Evolutionary conservation across 2,329 filamentous ascomycete genomes (phyloP).

Genomic region (Cytospora schulzeri): DNA sequence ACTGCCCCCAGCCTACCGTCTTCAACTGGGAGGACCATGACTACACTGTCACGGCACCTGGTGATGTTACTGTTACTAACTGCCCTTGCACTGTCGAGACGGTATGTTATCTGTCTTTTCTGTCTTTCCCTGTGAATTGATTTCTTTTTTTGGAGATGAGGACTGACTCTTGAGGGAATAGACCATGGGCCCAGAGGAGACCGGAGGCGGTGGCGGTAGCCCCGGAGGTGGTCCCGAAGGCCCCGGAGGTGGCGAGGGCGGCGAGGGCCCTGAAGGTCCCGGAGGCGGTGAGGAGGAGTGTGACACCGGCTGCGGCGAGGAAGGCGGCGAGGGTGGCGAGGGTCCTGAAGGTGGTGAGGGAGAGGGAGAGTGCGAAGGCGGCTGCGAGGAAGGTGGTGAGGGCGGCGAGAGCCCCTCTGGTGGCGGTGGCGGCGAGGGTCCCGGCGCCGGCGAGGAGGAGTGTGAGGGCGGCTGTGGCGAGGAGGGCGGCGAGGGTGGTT

Average conservation of each 20-base stretch:
- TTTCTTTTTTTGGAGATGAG: no score
- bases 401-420: no score
- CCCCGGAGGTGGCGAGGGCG: no score
- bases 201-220: neutral
- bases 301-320: no score
- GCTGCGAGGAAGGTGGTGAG: neutral
- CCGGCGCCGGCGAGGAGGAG: neutral
- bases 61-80: conserved; percentile 55
- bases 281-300: no score
- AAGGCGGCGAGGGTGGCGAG: neutral
- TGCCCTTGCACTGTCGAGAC: conserved; percentile 52
- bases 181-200: neutral
- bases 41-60: conserved; percentile 53
- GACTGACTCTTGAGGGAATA: neutral
- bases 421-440: neutral
- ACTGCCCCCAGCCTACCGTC: conserved; percentile 52
- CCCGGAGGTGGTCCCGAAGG: no score
- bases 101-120: conserved; percentile 24
- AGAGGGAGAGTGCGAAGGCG: no score
- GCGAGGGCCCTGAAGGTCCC: no score
- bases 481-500: neutral
- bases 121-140: neutral
- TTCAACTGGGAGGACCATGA: conserved; percentile 52
- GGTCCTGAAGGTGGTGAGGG: neutral
- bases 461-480: no score